These are phyloP conservation scores for Fragaria ananassa DNA, from an alignment of 306 rosid genomes.

Conservation along the genomic window DNA sequence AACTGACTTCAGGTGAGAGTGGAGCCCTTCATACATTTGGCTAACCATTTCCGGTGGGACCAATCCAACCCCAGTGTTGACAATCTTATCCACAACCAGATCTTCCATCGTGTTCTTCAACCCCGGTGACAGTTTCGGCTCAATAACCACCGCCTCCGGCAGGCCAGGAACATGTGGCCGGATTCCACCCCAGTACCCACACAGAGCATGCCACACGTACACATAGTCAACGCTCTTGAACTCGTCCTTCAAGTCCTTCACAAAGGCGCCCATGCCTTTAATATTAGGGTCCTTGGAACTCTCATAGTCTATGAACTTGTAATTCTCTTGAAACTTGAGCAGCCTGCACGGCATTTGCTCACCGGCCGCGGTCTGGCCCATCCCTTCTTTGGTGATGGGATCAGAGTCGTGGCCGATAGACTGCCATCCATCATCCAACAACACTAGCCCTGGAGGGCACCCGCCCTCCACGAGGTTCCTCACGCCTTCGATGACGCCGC, in stretches of 20 bases:
- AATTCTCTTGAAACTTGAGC: conserved; percentile 61
- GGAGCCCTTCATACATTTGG: conserved; percentile 79
- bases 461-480: conserved; percentile 62
- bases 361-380: conserved; percentile 64
- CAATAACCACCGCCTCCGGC: conserved; percentile 48
- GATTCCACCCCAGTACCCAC: conserved; percentile 94
- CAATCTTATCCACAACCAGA: conserved; percentile 86
- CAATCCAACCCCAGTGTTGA: conserved; percentile 57
- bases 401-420: conserved; percentile 67
- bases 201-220: conserved; percentile 92
- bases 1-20: conserved; percentile 52
- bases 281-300: conserved; percentile 9
- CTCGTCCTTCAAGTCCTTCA: conserved; percentile 62
- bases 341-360: conserved; percentile 96
- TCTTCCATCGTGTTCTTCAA: conserved; percentile 72
- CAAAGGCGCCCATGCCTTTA: conserved; percentile 66
- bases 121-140: conserved; percentile 54
- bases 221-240: conserved; percentile 65
- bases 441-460: conserved; percentile 80
- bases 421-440: conserved; percentile 94
- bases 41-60: conserved; percentile 66
- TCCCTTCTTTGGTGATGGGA: conserved; percentile 58
- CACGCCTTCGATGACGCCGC: conserved; percentile 64
- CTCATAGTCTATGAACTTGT: conserved; percentile 61
- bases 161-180: conserved; percentile 63